These are phyloP conservation scores for Nadsonia fulvescens DNA, from an alignment of 805 yeast genomes.

Conservation along the genomic window DNA sequence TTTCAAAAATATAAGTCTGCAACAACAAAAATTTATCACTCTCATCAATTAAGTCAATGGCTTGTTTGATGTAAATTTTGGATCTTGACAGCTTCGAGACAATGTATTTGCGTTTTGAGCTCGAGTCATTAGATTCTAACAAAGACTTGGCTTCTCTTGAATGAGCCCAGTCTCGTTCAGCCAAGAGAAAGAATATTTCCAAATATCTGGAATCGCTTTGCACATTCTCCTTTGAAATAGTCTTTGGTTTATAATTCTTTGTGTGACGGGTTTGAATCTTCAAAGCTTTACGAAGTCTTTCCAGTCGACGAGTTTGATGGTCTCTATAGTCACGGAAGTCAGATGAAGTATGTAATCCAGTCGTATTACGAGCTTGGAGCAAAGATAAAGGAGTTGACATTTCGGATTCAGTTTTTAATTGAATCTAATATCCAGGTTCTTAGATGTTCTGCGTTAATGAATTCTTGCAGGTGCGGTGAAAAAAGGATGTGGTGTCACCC, in stretches of 20 bases:
- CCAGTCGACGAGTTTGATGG: constrained; percentile 43
- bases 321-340: constrained; percentile 38
- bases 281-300: constrained; percentile 46
- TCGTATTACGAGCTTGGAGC: no score
- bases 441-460: no score
- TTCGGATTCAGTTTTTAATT: no score
- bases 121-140: constrained; percentile 34
- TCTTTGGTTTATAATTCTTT: constrained; percentile 35
- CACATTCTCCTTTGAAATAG: constrained; percentile 32
- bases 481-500: no score
- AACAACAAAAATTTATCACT: constrained; percentile 9
- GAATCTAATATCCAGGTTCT: no score
- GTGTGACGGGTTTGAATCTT: constrained; percentile 50
- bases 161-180: constrained; percentile 60
- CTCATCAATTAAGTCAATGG: constrained; percentile 22
- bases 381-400: no score
- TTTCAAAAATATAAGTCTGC: constrained; percentile 15
- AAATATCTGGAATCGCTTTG: constrained; percentile 34
- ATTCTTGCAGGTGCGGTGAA: no score
- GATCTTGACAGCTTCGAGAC: constrained; percentile 55
- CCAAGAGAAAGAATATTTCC: constrained; percentile 39
- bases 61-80: constrained; percentile 23
- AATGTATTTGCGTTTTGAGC: constrained; percentile 31
- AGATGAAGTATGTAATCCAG: no score
- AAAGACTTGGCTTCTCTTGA: constrained; percentile 44